A percentile compares a stretch with the other conserved stretches of the same genome.
Evolutionary conservation across 1,284 basidiomycete genomes (phyloP).

Genomic region (Schizopora paradoxa): DNA sequence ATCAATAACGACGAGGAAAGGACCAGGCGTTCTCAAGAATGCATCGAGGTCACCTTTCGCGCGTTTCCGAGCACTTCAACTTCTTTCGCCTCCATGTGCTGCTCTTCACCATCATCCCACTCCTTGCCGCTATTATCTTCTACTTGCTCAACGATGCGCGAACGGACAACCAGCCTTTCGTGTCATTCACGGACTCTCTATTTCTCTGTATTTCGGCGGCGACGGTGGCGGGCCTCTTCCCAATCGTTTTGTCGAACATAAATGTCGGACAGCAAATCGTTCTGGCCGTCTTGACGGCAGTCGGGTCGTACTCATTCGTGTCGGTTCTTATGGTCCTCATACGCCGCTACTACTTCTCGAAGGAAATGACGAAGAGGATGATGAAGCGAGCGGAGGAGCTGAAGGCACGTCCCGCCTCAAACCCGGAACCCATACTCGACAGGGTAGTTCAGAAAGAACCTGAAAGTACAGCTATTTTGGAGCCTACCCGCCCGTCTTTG

Average conservation of each 20-base stretch:
- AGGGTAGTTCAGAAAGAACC: too few species aligned
- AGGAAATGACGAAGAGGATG: background rate
- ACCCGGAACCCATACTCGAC: too few species aligned
- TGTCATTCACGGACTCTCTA: constrained; percentile 51
- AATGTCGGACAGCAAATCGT: constrained; percentile 57
- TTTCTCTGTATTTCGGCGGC: constrained; percentile 64
- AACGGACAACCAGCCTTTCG: constrained; percentile 43
- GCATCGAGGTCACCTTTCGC: too few species aligned
- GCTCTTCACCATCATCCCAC: constrained; percentile 52
- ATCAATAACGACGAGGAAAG: too few species aligned
- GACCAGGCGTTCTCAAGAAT: too few species aligned
- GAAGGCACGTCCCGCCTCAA: too few species aligned
- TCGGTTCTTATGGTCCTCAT: constrained; percentile 55
- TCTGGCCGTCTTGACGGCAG: constrained; percentile 39
- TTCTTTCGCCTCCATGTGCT: constrained; percentile 53
- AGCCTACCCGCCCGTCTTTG: too few species aligned
- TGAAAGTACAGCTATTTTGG: too few species aligned
- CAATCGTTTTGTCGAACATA: constrained; percentile 45
- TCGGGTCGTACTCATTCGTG: constrained; percentile 34
- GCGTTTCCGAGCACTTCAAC: constrained; percentile 23
- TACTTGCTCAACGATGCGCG: constrained; percentile 26
- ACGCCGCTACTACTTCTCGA: constrained; percentile 32
- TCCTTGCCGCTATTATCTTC: constrained; percentile 53
- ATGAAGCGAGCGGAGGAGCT: too few species aligned
- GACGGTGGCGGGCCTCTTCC: constrained; percentile 53